A percentile compares a stretch with the other conserved stretches of the same genome.
These are phyloP conservation scores for Rhodotorula sp. DNA, from an alignment of 1,284 basidiomycete species.

Conservation along the genomic window DNA sequence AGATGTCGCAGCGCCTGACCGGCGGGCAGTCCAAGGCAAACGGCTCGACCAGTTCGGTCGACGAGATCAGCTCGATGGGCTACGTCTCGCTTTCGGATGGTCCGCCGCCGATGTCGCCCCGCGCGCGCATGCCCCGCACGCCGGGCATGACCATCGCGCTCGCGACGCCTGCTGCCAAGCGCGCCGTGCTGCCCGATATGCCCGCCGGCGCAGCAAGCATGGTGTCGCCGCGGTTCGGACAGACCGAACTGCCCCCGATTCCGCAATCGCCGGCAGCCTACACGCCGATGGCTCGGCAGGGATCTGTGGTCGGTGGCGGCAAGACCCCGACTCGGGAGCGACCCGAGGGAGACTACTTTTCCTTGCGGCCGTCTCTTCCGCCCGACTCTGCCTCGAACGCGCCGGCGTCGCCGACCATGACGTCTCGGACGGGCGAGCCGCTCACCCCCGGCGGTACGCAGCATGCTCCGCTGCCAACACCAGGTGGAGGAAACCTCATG, in stretches of 20 bases:
- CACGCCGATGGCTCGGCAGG: background rate
- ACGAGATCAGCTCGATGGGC: slow-evolving; percentile 29
- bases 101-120: slow-evolving; percentile 44
- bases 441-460: background rate
- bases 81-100: slow-evolving; percentile 48
- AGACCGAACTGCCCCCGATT: slow-evolving; percentile 30
- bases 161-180: slow-evolving; percentile 65
- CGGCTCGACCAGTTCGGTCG: slow-evolving; percentile 14
- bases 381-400: background rate
- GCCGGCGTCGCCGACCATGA: background rate
- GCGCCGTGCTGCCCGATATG: slow-evolving; percentile 53
- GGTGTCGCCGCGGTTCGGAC: slow-evolving; percentile 18
- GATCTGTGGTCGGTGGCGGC: slow-evolving; percentile 1
- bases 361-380: slow-evolving; percentile 21
- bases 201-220: slow-evolving; percentile 1
- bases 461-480: slow-evolving; percentile 11
- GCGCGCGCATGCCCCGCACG: slow-evolving; percentile 43
- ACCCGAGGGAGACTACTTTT: slow-evolving; percentile 39
- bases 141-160: slow-evolving; percentile 59
- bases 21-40: slow-evolving; percentile 1
- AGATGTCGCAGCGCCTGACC: slow-evolving; percentile 42
- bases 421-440: background rate
- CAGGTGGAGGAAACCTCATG: slow-evolving; percentile 33
- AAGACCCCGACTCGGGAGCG: slow-evolving; percentile 31
- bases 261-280: slow-evolving; percentile 22